phyloP scores from a whole-genome alignment of 2,329 filamentous ascomycete species.

The Diaporthe capsici region DNA sequence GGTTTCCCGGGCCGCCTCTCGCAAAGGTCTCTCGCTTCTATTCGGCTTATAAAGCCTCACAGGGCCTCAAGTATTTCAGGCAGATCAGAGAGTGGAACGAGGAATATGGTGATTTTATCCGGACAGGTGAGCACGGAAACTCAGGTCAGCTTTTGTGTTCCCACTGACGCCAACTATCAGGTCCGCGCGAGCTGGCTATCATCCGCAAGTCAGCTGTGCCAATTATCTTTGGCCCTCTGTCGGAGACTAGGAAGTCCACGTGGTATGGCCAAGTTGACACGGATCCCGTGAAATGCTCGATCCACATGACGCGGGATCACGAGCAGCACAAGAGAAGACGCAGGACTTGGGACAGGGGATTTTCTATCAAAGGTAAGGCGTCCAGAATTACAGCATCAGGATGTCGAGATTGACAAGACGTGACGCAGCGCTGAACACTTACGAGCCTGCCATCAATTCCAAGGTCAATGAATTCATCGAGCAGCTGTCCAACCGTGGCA shows the following conservation, averaged over 20 bases:
- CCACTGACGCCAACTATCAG: slow-evolving; percentile 35
- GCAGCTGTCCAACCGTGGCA: slow-evolving; percentile 40
- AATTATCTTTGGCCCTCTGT: slow-evolving; percentile 53
- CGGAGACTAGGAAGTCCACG: slow-evolving; percentile 55
- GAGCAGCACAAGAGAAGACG: slow-evolving; percentile 44
- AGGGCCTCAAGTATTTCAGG: slow-evolving; percentile 65
- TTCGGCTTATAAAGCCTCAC: slow-evolving; percentile 64
- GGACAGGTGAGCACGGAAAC: slow-evolving; percentile 44
- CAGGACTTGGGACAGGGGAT: slow-evolving; percentile 47
- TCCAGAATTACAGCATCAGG: not conserved
- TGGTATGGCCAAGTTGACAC: slow-evolving; percentile 55
- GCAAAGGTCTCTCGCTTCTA: slow-evolving; percentile 57
- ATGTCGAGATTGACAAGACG: not conserved
- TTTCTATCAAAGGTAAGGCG: slow-evolving; percentile 45
- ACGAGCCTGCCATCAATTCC: slow-evolving; percentile 44
- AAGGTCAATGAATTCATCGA: slow-evolving; percentile 43
- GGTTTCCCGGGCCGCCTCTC: slow-evolving; percentile 58
- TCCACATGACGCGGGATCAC: slow-evolving; percentile 55
- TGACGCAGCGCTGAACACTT: slow-evolving; percentile 43
- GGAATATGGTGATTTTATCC: slow-evolving; percentile 62
- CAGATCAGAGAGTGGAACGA: slow-evolving; percentile 65
- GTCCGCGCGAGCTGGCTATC: slow-evolving; percentile 52
- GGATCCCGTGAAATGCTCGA: slow-evolving; percentile 49
- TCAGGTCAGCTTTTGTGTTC: accelerated
- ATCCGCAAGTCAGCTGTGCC: slow-evolving; percentile 45